Evolutionary conservation across 257 asterid genomes (phyloP).

Genomic region (Fraxinus quadrangulata): DNA sequence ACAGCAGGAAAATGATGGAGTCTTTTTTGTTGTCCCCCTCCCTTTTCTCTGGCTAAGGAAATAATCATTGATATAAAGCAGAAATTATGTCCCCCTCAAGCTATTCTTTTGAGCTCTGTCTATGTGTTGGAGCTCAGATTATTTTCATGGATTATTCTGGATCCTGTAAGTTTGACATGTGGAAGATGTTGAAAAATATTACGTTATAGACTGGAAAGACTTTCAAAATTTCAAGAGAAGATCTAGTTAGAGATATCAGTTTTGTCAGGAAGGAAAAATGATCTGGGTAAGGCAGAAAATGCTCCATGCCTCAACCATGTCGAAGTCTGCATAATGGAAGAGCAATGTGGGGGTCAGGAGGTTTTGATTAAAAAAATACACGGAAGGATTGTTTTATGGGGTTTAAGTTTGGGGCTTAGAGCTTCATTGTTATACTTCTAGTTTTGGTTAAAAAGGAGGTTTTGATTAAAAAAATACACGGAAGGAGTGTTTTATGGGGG

Average conservation of each 20-base stretch:
- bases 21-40: not conserved
- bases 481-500: too few relatives aligned
- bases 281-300: not conserved
- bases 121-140: not conserved
- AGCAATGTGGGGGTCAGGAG: not conserved
- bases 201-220: too few relatives aligned
- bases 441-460: too few relatives aligned
- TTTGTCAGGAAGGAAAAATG: not conserved
- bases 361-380: not conserved
- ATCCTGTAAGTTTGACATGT: too few relatives aligned
- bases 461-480: too few relatives aligned
- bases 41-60: not conserved
- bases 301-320: not conserved
- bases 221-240: not conserved
- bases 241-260: not conserved
- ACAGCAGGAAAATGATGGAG: conserved; percentile 1
- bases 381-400: too few relatives aligned
- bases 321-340: not conserved
- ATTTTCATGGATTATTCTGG: not conserved
- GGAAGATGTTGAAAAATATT: too few relatives aligned
- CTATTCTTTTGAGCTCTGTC: not conserved
- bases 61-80: not conserved
- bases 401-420: too few relatives aligned
- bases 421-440: too few relatives aligned
- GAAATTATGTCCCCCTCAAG: too few relatives aligned